Base-by-base conservation (phyloP, 257 asterid species). In the Perilla frutescens region DNA sequence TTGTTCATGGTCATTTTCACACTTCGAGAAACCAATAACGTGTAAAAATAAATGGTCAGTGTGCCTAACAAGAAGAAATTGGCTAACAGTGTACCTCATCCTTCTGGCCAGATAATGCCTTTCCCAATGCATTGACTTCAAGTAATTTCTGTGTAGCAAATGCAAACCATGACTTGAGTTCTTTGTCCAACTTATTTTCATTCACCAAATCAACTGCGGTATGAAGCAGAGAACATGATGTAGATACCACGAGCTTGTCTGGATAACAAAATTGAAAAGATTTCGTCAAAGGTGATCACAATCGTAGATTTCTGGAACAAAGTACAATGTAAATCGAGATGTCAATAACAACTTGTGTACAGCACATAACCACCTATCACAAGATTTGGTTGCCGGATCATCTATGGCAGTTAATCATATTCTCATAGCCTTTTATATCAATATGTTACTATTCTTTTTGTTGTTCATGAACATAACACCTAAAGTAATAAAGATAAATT, bases 191-290 rank as follows among this genome's bases (percentile, higher is more conserved):
- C 79, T 85, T 89, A 55, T 88, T 81, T 84, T 91, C 97, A 58
- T 89, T 87, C 58, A 82, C 76, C 68, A 91, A 82, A 81, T 91
- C 96, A 49, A 91, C 97, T 9, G 95, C 93, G 3, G 93, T 88
- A 81, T 91, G 97, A 73, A 89, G 88, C 65, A 89, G 89, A 31
- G 97, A 91, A 62, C 90, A 82, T n/a, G 97, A 91, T 26, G 97
- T 86, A 56, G 97, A 89, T 62, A 89, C 95, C 65, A 91, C 93
- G 41, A 91, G 91, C 84, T 87, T 89, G 82, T 89, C 97, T 91
- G 86, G 47, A 57, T 36, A 66, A 74, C 59, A 51, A 31, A 67
- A 37, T 55, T 15, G 47, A 47, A 50, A 51, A 4, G 3, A 3
- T 65, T 53, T 53, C 36, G 51, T 40, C 47, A 31, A 60, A 72